These are phyloP conservation scores for Bodo saltans DNA, from an alignment of 78 protist genomes.

Conservation along the genomic window DNA sequence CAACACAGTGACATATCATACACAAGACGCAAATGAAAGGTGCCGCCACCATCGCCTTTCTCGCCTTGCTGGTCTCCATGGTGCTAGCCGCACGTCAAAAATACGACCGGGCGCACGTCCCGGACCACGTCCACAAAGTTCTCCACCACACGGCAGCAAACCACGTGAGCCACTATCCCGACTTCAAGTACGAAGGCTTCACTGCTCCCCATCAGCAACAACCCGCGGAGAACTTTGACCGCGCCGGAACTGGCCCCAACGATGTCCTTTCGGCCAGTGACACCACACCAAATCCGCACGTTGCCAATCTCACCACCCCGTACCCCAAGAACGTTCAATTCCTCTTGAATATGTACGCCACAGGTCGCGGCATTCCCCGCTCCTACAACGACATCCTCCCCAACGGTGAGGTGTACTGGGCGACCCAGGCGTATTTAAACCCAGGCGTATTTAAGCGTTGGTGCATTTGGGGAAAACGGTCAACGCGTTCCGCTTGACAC, in stretches of 20 bases:
- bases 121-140: too few species aligned
- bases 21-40: too few species aligned
- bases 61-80: too few species aligned
- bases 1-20: too few species aligned
- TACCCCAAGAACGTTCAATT: slow-evolving; percentile 19
- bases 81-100: too few species aligned
- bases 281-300: slow-evolving; percentile 10
- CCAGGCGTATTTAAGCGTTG: too few species aligned
- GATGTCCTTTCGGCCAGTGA: too few species aligned
- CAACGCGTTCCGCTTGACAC: slow-evolving; percentile 4
- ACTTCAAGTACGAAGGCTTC: slow-evolving; percentile 12
- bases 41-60: too few species aligned
- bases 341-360: background rate
- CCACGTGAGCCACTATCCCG: slow-evolving; percentile 9
- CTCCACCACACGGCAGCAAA: too few species aligned
- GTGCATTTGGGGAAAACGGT: slow-evolving; percentile 19
- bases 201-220: background rate
- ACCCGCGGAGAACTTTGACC: background rate
- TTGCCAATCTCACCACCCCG: background rate
- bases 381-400: slow-evolving; percentile 16
- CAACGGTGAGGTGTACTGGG: slow-evolving; percentile 29
- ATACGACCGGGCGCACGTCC: too few species aligned
- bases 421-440: slow-evolving; percentile 7
- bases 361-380: slow-evolving; percentile 2
- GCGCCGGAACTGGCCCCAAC: background rate